Evolutionary conservation across 805 yeast genomes (phyloP).

Genomic region (Starmera dryadoides): DNA sequence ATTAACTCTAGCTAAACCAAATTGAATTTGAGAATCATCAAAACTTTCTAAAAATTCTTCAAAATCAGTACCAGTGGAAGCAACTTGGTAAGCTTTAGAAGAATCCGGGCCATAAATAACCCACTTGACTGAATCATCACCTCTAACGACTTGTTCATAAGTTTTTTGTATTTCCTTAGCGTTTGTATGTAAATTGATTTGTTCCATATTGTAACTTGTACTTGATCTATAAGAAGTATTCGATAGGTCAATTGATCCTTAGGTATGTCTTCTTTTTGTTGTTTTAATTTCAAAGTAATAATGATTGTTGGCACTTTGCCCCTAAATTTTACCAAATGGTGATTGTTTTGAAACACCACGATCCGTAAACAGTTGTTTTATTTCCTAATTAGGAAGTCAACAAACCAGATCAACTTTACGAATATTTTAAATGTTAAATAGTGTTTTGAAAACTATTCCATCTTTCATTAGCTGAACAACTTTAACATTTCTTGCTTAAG

Average conservation of each 20-base stretch:
- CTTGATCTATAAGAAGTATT: neutral
- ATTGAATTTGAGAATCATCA: conserved; percentile 83
- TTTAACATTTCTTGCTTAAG: too few species aligned
- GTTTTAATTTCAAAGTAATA: too few species aligned
- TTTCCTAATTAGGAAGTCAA: neutral
- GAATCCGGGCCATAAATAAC: conserved; percentile 74
- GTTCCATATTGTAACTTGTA: conserved; percentile 22
- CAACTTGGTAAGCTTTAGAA: conserved; percentile 33
- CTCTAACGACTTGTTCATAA: conserved; percentile 74
- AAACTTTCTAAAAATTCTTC: conserved; percentile 75
- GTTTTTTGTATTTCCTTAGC: conserved; percentile 68
- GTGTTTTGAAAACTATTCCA: too few species aligned
- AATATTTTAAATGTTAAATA: too few species aligned
- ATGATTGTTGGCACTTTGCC: neutral
- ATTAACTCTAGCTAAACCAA: conserved; percentile 79
- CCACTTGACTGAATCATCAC: conserved; percentile 65
- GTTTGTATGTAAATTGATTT: conserved; percentile 54
- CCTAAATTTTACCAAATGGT: neutral
- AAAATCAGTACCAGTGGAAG: conserved; percentile 52
- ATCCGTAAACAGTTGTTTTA: neutral
- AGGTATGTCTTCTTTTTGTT: too few species aligned
- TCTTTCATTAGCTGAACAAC: too few species aligned
- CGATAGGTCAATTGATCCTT: too few species aligned
- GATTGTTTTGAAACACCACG: neutral
- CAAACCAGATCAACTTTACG: too few species aligned